A percentile compares a stretch with the other conserved stretches of the same genome.
phyloP scores from a whole-genome alignment of 306 rosid species.

The Quercus engelmannii region DNA sequence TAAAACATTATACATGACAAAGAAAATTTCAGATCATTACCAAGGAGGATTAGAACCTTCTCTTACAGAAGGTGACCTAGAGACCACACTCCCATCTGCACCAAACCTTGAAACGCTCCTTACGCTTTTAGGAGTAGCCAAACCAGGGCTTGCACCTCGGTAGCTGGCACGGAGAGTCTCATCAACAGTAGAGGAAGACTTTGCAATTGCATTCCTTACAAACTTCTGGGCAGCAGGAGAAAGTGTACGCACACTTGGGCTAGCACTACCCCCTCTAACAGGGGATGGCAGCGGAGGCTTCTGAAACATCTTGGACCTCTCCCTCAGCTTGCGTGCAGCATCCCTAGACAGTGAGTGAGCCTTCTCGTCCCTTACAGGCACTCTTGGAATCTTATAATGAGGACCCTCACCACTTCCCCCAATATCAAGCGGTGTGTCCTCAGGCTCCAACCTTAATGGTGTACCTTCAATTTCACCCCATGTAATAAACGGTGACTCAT shows the following conservation, averaged over 20 bases:
- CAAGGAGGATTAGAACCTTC: constrained; percentile 82
- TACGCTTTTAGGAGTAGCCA: constrained; percentile 72
- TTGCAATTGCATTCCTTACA: constrained; percentile 83
- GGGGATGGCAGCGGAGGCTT: constrained; percentile 94
- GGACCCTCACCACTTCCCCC: constrained; percentile 90
- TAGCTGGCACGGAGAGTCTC: constrained; percentile 97
- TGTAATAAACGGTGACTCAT: constrained; percentile 85
- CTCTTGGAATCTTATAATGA: constrained; percentile 73
- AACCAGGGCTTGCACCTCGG: constrained; percentile 76
- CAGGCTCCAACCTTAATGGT: constrained; percentile 81
- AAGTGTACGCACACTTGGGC: constrained; percentile 75
- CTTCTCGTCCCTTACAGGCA: constrained; percentile 75
- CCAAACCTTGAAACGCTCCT: constrained; percentile 81
- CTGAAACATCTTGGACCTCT: constrained; percentile 74
- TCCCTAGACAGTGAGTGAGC: constrained; percentile 91
- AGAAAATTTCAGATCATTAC: constrained; percentile 40
- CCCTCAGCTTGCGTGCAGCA: constrained; percentile 83
- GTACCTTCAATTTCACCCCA: constrained; percentile 99
- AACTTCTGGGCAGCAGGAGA: constrained; percentile 98
- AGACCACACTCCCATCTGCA: constrained; percentile 54
- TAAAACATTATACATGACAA: not conserved
- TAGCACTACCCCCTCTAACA: constrained; percentile 82
- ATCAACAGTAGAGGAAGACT: constrained; percentile 71
- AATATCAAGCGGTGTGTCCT: constrained; percentile 81
- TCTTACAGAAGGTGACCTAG: constrained; percentile 86